phyloP scores from a whole-genome alignment of 2,329 filamentous ascomycete genomes.

The Sporothrix schenckii region DNA sequence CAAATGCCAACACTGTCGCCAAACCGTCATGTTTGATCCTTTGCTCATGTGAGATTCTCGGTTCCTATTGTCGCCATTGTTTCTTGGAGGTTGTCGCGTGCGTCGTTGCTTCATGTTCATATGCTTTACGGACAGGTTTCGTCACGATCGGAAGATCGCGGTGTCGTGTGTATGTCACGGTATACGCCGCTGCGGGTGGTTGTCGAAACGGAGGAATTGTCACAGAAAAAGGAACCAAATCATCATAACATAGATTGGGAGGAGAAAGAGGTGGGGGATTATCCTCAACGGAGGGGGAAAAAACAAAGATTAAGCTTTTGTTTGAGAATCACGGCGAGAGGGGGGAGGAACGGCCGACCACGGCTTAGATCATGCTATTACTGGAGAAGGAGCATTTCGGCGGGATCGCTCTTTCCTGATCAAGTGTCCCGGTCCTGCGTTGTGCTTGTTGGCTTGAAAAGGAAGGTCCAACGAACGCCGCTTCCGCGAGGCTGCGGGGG shows the following conservation, averaged over 20 bases:
- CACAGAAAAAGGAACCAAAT: background rate
- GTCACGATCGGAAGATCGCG: background rate
- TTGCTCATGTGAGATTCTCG: background rate
- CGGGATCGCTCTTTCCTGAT: conserved; percentile 28
- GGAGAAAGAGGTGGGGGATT: background rate
- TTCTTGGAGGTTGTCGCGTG: background rate
- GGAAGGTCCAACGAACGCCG: conserved; percentile 25
- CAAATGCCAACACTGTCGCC: background rate
- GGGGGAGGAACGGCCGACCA: background rate
- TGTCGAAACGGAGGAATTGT: conserved; percentile 6
- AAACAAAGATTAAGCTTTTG: conserved; percentile 17
- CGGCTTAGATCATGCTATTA: background rate
- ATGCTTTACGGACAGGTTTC: background rate
- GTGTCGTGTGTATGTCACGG: background rate
- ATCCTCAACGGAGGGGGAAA: conserved; percentile 4
- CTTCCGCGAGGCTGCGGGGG: conserved; percentile 10
- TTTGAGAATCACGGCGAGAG: conserved; percentile 21
- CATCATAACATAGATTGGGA: background rate
- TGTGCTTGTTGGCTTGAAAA: conserved; percentile 8
- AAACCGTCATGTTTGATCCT: background rate
- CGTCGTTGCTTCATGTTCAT: background rate
- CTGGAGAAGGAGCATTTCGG: background rate
- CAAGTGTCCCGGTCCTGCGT: conserved; percentile 19
- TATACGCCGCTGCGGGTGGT: background rate
- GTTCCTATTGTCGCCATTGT: background rate